Evolutionary conservation across 768 basidiomycete species (phyloP), one percentile per base, ranked within the genome.

Genomic region (Trichaptum fuscoviolaceum): DNA sequence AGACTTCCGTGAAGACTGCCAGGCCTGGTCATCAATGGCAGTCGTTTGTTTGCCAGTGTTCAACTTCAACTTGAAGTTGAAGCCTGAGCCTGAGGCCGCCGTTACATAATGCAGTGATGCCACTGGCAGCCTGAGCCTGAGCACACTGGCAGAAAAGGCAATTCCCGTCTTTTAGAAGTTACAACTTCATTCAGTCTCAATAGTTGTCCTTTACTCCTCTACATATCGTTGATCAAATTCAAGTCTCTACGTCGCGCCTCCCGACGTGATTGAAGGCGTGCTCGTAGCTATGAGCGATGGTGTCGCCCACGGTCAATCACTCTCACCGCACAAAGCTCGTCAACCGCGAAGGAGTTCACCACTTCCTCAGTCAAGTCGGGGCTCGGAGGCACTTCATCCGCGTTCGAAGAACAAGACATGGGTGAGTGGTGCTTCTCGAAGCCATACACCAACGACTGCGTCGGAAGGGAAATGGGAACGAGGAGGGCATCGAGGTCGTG

Each of bases 391-490:
- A 12, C 12, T 52, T 20, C 42, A 52, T 52, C 12, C 42, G 42
- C 42, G 42, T 5, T 52, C 42, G 20, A 52, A 82, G 64, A 89
- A 90, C 78, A 87, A 82, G 68, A 85, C 86, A 66, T 89, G 88
- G 88, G 78, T 84, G 10, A 81, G 86, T 7, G 73, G 73, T 64
- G 76, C 78, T 35, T 74, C 78, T 67, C 77, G 73, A 63, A 71
- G 77, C 26, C 73, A 64, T 78, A 71, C 59, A 78, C 77, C 68
- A 72, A 72, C 23, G 72, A 72, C 20, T 86, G 89, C 69, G 71
- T 72, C 26, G 87, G 87, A 64, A 79, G 84, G 59, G 85, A 61
- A 9, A 9, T 25, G 88, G 86, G 89, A 90, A 63, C 81, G 88
- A 60, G 87, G 87, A 5, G 84, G 84, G 6, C 78, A 80, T 73